These are phyloP conservation scores for Pleurozium schreberi DNA, from an alignment of 225 moss, liverwort and hornwort species.

Conservation along the genomic window DNA sequence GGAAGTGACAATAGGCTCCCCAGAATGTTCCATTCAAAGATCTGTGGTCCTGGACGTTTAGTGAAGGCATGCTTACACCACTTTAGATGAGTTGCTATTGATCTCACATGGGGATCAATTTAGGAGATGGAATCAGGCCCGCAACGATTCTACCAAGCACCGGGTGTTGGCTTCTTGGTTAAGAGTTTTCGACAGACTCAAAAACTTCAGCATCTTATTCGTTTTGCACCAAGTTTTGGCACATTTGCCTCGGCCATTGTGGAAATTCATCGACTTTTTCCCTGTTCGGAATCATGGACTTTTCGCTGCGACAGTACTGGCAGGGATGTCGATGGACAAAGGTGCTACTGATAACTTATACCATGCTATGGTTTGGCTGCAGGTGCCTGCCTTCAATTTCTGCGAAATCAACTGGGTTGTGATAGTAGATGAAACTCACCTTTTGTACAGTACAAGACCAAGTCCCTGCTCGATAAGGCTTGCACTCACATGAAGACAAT, in stretches of 20 bases:
- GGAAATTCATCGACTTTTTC: background rate
- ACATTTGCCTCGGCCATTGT: background rate
- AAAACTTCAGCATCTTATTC: background rate
- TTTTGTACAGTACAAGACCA: too few relatives aligned
- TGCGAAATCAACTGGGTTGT: background rate
- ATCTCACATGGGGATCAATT: background rate
- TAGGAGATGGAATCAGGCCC: background rate
- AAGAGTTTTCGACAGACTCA: background rate
- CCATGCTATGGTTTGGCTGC: background rate
- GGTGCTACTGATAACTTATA: background rate
- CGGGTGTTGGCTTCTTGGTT: background rate
- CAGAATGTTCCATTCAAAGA: background rate
- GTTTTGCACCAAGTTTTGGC: background rate
- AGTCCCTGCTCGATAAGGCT: too few relatives aligned
- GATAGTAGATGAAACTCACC: too few relatives aligned
- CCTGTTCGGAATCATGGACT: too few relatives aligned
- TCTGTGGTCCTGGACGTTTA: background rate
- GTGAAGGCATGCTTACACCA: background rate
- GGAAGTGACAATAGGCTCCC: background rate
- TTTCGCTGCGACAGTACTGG: background rate
- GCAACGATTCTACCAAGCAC: background rate
- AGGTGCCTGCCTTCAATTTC: background rate
- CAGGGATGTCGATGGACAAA: background rate
- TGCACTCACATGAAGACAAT: too few relatives aligned
- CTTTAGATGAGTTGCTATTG: background rate